phyloP scores from a whole-genome alignment of 257 asterid species.

The Solanum stenotomum region DNA sequence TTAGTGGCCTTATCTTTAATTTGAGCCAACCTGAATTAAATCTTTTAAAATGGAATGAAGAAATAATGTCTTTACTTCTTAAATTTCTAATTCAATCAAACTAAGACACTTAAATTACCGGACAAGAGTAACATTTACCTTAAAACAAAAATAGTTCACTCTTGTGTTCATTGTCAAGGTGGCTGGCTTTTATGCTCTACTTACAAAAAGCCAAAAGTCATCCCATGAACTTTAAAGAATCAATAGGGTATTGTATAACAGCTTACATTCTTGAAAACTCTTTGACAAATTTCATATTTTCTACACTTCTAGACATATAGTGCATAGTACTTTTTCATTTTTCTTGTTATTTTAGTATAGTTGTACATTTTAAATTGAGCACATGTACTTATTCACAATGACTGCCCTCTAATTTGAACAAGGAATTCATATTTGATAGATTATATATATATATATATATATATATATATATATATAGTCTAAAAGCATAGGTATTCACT shows the following conservation, averaged over 20 bases:
- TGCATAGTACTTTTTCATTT: not conserved
- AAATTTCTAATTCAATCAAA: too few relatives aligned
- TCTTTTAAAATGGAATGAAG: not conserved
- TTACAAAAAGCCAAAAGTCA: not conserved
- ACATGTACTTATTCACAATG: not conserved
- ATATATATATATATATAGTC: too few relatives aligned
- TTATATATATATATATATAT: too few relatives aligned
- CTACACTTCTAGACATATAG: not conserved
- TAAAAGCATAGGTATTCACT: not conserved
- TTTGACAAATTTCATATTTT: not conserved
- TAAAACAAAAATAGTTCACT: not conserved
- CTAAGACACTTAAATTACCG: too few relatives aligned
- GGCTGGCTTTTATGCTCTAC: not conserved
- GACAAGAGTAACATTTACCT: not conserved
- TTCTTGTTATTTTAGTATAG: not conserved
- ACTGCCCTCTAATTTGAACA: not conserved
- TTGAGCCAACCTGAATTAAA: not conserved
- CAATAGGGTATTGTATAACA: not conserved
- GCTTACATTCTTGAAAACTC: not conserved
- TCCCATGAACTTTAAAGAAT: not conserved
- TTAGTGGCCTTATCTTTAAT: too few relatives aligned
- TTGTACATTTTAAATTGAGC: not conserved
- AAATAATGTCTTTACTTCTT: too few relatives aligned
- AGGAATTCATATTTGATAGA: not conserved
- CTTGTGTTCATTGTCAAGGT: not conserved